phyloP scores from a whole-genome alignment of 192 early-diverging fungal genomes.

The Thamnidium elegans region DNA sequence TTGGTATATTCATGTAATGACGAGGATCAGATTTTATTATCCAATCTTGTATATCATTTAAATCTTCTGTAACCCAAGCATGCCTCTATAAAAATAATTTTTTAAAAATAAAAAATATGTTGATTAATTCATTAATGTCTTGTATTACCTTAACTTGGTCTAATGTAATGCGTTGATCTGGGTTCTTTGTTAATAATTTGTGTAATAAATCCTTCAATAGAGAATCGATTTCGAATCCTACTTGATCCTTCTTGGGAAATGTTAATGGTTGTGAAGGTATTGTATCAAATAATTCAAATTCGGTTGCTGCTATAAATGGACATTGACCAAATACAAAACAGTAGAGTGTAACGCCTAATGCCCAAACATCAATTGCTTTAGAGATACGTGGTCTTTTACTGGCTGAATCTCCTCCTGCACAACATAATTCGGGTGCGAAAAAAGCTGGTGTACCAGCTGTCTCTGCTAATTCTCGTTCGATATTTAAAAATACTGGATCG shows the following conservation, averaged over 20 bases:
- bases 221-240: constrained; percentile 41
- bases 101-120: not conserved
- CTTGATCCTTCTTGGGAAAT: constrained; percentile 41
- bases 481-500: constrained; percentile 18
- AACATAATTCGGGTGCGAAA: constrained; percentile 98
- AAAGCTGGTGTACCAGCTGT: constrained; percentile 97
- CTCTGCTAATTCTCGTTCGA: constrained; percentile 90
- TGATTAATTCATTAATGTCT: not conserved
- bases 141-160: constrained; percentile 77
- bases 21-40: constrained; percentile 74
- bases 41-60: constrained; percentile 69
- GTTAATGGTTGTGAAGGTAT: constrained; percentile 73
- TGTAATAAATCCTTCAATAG: constrained; percentile 72
- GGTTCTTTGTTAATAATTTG: constrained; percentile 87
- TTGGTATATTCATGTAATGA: constrained; percentile 58
- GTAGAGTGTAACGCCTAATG: constrained; percentile 94
- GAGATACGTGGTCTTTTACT: constrained; percentile 57
- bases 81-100: constrained; percentile 41
- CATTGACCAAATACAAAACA: constrained; percentile 90
- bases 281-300: constrained; percentile 95
- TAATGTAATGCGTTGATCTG: constrained; percentile 79
- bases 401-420: constrained; percentile 42
- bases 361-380: constrained; percentile 97
- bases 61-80: constrained; percentile 81
- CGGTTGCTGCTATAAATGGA: constrained; percentile 92